Evolutionary conservation across 345 rosid genomes (phyloP).

Genomic region (Rhodamnia rubescens): DNA sequence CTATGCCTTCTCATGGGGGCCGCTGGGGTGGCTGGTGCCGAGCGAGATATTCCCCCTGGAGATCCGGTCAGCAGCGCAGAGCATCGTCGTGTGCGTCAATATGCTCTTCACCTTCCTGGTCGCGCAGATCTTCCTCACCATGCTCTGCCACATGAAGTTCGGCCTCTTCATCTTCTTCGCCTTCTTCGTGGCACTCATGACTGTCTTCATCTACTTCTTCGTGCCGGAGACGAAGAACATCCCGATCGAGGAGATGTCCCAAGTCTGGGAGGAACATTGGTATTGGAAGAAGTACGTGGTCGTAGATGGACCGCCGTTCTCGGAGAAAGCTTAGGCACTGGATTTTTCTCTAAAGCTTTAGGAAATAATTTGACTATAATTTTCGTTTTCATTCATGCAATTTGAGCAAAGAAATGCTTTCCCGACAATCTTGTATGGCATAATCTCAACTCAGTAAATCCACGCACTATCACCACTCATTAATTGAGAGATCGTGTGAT

Average conservation of each 20-base stretch:
- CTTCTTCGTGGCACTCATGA: conserved; percentile 14
- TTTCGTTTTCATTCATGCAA: not conserved
- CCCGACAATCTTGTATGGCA: too few relatives aligned
- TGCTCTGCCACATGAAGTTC: not conserved
- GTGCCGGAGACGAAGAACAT: conserved; percentile 32
- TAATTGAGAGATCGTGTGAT: too few relatives aligned
- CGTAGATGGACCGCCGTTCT: not conserved
- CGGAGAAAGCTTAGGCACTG: not conserved
- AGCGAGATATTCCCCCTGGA: conserved; percentile 30
- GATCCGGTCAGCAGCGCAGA: conserved; percentile 27
- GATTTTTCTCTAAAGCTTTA: not conserved
- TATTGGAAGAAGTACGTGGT: conserved; percentile 1
- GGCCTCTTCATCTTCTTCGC: not conserved
- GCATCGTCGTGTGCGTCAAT: conserved; percentile 14
- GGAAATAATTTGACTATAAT: not conserved
- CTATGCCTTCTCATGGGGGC: conserved; percentile 27
- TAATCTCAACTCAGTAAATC: too few relatives aligned
- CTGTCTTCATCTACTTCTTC: conserved; percentile 11
- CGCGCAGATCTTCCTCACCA: conserved; percentile 1
- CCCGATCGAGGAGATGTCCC: conserved; percentile 18
- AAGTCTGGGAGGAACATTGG: conserved; percentile 21
- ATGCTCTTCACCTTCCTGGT: conserved; percentile 11
- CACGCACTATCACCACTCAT: too few relatives aligned
- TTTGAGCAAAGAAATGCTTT: not conserved
- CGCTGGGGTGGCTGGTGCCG: conserved; percentile 2